Base-by-base conservation (phyloP, 2,329 filamentous ascomycete genomes). In the Fusarium papillatum region DNA sequence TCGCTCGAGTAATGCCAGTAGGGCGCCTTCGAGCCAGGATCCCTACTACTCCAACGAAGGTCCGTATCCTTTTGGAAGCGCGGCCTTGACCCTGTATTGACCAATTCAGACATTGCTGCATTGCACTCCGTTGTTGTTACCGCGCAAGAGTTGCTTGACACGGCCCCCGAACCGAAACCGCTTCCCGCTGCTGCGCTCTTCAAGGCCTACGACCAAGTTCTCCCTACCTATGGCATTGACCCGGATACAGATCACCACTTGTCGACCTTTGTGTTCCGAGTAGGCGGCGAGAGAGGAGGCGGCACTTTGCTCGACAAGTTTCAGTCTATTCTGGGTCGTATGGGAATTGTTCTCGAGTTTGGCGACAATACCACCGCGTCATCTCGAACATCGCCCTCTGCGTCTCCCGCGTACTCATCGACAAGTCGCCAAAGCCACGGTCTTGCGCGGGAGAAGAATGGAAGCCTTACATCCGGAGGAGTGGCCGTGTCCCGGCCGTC, bases 141-240 rank as follows among this genome's bases (percentile, higher is more conserved):
- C 78, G 95, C 95, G 53, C 91, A 96, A 84, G 86, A 90, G 48
- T 88, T 94, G 36, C 87, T 91, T 65, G 86, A 90, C 57, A 84
- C 84, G 14, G 85, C 91, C 3, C 87, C 91, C 2, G 90, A 92
- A 68, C 88, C 89, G 61, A 90, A 93, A 78, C 89, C 90, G 67
- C 87, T 94, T 26, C 93, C 94, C 5, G 95, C 93, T 69, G 92
- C 92, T 80, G 95, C 95, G 13, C 89, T 98, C 22, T 97, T 97
- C 84, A 89, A 90, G 65, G 95, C 95, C 36, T 97, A 97, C 81
- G 93, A 97, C 80, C 88, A 91, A 68, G 88, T 96, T 50, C 89
- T 98, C n/a, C 90, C 90, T 7, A 87, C 91, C 75, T 87, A 94
- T 85, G 93, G 92, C 66, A 86, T 95, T 75, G 89, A 95, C 70